These are phyloP conservation scores for Geotrichum ghanense DNA, from an alignment of 805 yeast genomes.

Conservation along the genomic window DNA sequence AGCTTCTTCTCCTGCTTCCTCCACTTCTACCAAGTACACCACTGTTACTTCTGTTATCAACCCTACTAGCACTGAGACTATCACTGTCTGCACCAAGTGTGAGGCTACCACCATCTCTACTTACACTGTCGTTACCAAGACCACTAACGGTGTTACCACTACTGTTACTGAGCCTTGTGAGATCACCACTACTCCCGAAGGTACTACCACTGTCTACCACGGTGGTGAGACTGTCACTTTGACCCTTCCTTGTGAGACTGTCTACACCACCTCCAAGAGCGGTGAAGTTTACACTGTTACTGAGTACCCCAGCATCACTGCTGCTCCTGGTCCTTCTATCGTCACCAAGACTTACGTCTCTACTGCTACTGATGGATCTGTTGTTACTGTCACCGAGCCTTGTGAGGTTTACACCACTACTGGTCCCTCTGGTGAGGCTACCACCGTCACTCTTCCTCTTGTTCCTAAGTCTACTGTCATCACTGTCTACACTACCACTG, in stretches of 20 bases:
- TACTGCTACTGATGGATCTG: neutral
- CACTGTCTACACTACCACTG: neutral
- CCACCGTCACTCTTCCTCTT: neutral
- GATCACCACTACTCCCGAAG: neutral
- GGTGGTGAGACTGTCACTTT: slow-evolving; percentile 1
- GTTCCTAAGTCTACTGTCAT: neutral
- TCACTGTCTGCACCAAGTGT: slow-evolving; percentile 2
- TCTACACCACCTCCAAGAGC: neutral
- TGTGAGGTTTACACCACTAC: neutral
- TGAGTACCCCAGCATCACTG: neutral
- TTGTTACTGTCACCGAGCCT: neutral
- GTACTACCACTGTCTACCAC: slow-evolving; percentile 1
- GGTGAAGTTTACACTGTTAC: neutral
- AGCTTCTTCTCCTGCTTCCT: neutral
- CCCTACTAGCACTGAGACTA: neutral
- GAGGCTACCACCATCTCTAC: neutral
- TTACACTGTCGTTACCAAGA: slow-evolving; percentile 1
- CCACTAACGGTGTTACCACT: neutral
- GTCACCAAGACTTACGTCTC: neutral
- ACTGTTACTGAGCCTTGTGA: slow-evolving; percentile 1
- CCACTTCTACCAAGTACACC: neutral
- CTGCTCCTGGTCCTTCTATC: too few relatives aligned
- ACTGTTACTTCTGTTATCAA: neutral
- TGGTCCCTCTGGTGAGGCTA: neutral
- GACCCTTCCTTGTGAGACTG: neutral